Conservation (phyloP, 345 rosid genomes). For the Populus davidiana region DNA sequence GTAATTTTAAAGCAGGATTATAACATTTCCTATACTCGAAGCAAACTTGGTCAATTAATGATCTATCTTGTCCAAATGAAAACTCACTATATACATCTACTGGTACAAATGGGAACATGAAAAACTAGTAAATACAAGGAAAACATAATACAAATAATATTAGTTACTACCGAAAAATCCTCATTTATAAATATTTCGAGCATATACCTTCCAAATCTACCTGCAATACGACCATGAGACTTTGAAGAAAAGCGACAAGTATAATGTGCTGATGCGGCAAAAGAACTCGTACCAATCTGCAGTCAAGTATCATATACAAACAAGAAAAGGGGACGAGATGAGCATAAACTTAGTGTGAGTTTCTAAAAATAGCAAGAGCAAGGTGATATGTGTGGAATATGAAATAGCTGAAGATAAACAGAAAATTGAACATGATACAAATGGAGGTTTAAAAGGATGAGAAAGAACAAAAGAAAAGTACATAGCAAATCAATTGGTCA, state of each 20-base stretch:
- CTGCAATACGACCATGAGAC: slow-evolving; percentile 81
- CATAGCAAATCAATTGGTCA: not conserved
- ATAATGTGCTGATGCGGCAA: slow-evolving; percentile 76
- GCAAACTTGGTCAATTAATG: not conserved
- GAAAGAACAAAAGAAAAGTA: not conserved
- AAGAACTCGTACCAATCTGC: slow-evolving; percentile 74
- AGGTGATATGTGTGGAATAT: not conserved
- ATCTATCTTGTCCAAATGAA: not conserved
- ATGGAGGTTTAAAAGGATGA: not conserved
- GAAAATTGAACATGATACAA: not conserved
- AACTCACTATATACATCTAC: not conserved
- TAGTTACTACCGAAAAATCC: not conserved
- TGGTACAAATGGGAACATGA: not conserved
- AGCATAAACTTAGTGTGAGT: not conserved
- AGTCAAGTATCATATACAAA: slow-evolving; percentile 11
- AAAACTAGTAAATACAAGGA: not conserved
- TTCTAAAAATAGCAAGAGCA: not conserved
- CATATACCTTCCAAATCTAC: slow-evolving; percentile 72
- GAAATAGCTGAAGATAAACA: not conserved
- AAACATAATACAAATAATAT: not conserved
- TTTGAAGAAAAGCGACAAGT: slow-evolving; percentile 65
- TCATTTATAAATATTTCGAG: slow-evolving; percentile 4
- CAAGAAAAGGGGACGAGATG: not conserved
- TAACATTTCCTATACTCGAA: not conserved
- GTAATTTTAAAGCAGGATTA: not conserved